Conservation (phyloP, 257 asterid genomes). For the Fraxinus cuspidata region DNA sequence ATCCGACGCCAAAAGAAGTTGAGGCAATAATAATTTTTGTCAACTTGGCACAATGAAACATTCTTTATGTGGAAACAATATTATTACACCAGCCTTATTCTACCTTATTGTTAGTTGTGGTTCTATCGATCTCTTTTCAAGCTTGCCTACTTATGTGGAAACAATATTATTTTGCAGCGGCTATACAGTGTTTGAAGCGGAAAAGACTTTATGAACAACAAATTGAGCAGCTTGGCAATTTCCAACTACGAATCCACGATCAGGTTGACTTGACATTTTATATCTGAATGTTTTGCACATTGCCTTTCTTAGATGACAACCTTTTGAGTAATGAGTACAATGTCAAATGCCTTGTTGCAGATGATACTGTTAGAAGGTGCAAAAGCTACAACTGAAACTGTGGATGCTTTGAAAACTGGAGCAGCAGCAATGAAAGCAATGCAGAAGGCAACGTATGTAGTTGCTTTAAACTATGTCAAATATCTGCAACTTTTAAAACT, state of each 20-base stretch:
- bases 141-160: background rate
- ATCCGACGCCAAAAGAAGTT: background rate
- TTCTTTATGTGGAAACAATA: too few relatives aligned
- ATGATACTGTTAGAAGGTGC: slow-evolving; percentile 60
- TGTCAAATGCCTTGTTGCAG: slow-evolving; percentile 18
- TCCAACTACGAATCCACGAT: slow-evolving; percentile 41
- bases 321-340: background rate
- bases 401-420: slow-evolving; percentile 56
- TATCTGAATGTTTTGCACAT: background rate
- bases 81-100: background rate
- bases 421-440: slow-evolving; percentile 57
- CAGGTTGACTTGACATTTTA: slow-evolving; percentile 31
- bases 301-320: background rate
- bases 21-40: background rate
- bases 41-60: background rate
- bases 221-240: slow-evolving; percentile 40
- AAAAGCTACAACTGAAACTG: slow-evolving; percentile 61
- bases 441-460: slow-evolving; percentile 54
- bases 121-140: background rate
- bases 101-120: background rate
- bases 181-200: slow-evolving; percentile 41
- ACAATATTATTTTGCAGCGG: slow-evolving; percentile 21
- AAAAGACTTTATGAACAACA: slow-evolving; percentile 40
- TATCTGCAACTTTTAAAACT: background rate
- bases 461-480: background rate